phyloP scores from a whole-genome alignment of 116 monocot genomes.

The Papilionanthe hybrid region DNA sequence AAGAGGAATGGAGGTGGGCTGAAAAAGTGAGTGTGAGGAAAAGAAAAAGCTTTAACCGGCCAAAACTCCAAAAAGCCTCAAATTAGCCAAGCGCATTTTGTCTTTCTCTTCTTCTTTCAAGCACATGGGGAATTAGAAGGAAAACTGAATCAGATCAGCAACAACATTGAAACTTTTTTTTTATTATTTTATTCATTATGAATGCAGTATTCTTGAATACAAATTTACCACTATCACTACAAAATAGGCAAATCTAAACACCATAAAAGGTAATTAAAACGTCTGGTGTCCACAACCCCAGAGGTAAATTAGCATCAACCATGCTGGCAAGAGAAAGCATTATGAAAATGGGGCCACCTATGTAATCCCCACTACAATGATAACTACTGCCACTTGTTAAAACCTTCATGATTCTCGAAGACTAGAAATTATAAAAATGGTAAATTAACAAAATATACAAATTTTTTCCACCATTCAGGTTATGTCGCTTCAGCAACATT shows the following conservation, averaged over 20 bases:
- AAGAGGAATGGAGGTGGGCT: neutral
- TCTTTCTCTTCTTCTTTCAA: conserved; percentile 2
- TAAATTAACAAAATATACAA: neutral
- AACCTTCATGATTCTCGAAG: neutral
- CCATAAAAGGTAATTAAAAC: neutral
- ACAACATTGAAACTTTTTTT: neutral
- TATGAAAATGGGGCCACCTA: neutral
- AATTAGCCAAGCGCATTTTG: conserved; percentile 4
- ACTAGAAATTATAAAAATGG: neutral
- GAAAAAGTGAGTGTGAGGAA: neutral
- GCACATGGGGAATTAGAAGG: neutral
- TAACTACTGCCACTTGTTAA: neutral
- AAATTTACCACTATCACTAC: neutral
- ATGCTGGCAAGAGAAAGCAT: neutral
- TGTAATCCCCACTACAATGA: conserved; percentile 1
- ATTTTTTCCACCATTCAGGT: neutral
- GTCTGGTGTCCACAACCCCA: too few relatives aligned
- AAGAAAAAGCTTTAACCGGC: neutral
- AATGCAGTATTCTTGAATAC: neutral
- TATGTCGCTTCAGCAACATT: neutral
- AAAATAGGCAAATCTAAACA: neutral
- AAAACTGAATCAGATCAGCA: neutral
- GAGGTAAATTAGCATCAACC: too few relatives aligned
- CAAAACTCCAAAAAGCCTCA: neutral
- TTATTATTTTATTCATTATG: neutral